A percentile compares a stretch with the other conserved stretches of the same genome.
phyloP scores from a whole-genome alignment of 805 yeast species.

The Cyberlindnera veronae region DNA sequence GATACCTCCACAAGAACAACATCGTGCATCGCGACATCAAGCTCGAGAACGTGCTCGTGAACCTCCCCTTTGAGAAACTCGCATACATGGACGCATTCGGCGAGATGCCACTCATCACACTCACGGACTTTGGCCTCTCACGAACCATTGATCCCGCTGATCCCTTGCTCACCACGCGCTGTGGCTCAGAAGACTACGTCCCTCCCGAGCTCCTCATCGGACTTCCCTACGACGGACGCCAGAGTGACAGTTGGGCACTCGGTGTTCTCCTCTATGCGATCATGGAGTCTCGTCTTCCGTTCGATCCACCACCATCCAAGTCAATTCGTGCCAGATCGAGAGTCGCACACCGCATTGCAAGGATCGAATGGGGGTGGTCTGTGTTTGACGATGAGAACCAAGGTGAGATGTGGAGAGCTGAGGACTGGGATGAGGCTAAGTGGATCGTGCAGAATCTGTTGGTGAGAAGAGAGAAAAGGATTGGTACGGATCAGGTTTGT shows the following conservation, averaged over 20 bases:
- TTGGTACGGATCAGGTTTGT: constrained; percentile 33
- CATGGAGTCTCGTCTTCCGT: constrained; percentile 84
- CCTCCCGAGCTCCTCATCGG: constrained; percentile 94
- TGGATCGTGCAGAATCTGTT: constrained; percentile 48
- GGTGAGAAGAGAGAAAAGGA: constrained; percentile 45
- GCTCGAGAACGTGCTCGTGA: constrained; percentile 74
- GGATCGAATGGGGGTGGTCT: constrained; percentile 90
- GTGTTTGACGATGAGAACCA: constrained; percentile 36
- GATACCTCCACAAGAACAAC: constrained; percentile 61
- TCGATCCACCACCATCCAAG: constrained; percentile 72
- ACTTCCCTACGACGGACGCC: constrained; percentile 83
- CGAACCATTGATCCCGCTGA: constrained; percentile 57
- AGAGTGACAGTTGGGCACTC: constrained; percentile 91
- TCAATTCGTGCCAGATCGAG: constrained; percentile 46
- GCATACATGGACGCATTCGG: constrained; percentile 14
- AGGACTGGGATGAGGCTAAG: constrained; percentile 46
- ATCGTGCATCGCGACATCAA: constrained; percentile 91
- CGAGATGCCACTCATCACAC: constrained; percentile 42
- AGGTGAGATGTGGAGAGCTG: constrained; percentile 15
- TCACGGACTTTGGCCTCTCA: constrained; percentile 90
- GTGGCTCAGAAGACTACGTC: constrained; percentile 96
- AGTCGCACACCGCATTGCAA: constrained; percentile 85
- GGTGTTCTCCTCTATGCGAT: constrained; percentile 88
- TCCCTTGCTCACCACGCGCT: constrained; percentile 75
- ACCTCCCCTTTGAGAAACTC: constrained; percentile 34